Conservation (phyloP, 257 asterid genomes). For the Solanum virginianum region DNA sequence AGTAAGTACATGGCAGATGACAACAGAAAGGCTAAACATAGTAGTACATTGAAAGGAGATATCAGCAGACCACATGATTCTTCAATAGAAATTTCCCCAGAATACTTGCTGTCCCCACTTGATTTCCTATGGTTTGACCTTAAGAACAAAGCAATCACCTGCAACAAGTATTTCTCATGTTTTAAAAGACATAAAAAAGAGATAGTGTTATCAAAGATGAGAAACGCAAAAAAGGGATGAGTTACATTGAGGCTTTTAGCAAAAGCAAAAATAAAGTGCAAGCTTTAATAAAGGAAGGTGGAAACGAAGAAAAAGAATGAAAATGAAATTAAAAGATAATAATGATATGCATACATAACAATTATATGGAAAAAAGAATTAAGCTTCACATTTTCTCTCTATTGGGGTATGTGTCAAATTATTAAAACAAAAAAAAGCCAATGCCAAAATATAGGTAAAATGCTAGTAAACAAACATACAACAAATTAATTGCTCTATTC, state of each 20-base stretch:
- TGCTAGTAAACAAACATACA: neutral
- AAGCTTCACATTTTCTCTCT: neutral
- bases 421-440: neutral
- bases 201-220: neutral
- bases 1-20: neutral
- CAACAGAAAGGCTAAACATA: neutral
- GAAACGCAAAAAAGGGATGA: neutral
- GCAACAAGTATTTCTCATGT: conserved; percentile 19
- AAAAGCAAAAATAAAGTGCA: neutral
- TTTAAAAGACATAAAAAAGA: neutral
- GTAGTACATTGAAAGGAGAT: conserved; percentile 9
- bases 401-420: neutral
- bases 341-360: neutral
- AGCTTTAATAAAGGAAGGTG: neutral
- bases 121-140: conserved; percentile 49
- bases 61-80: conserved; percentile 46
- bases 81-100: conserved; percentile 30
- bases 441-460: neutral
- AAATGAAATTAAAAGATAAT: neutral
- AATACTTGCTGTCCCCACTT: conserved; percentile 19
- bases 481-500: neutral
- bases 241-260: neutral
- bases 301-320: neutral
- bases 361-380: neutral
- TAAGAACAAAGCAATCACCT: conserved; percentile 76